Conservation (phyloP, 108 stramenopile genomes). For the Hondaea fermentalgiana region DNA sequence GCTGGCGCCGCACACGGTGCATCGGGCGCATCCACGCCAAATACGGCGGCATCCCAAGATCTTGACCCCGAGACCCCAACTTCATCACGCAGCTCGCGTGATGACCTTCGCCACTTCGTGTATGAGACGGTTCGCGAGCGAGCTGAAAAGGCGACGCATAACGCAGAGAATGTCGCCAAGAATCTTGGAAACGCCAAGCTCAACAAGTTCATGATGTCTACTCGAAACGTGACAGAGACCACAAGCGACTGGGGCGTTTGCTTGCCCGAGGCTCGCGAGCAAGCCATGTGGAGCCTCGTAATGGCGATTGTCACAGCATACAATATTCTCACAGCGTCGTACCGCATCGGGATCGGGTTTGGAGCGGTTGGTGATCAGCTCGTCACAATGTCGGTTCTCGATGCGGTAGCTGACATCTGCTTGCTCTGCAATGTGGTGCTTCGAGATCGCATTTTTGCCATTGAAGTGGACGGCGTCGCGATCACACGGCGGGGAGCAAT, state of each 20-base stretch:
- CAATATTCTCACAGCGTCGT: not conserved
- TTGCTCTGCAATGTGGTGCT: not conserved
- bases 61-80: too few relatives aligned
- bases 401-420: not conserved
- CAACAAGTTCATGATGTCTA: not conserved
- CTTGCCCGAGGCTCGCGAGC: not conserved
- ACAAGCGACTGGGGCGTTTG: not conserved
- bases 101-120: not conserved
- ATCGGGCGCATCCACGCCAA: not conserved
- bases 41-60: not conserved
- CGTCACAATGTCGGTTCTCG: not conserved
- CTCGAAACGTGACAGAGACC: not conserved
- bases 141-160: not conserved
- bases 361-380: not conserved
- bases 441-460: not conserved
- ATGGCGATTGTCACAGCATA: not conserved
- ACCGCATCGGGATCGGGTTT: not conserved
- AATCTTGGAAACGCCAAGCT: not conserved
- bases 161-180: not conserved
- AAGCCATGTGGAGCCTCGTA: not conserved
- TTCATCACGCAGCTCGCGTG: too few relatives aligned
- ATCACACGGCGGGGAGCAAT: not conserved
- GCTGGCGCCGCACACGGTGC: not conserved
- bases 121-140: not conserved
- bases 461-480: not conserved